Percentiles rank a stretch among this genome's conserved stretches.
phyloP scores from a whole-genome alignment of 768 basidiomycete species.

The Suillus placidus region DNA sequence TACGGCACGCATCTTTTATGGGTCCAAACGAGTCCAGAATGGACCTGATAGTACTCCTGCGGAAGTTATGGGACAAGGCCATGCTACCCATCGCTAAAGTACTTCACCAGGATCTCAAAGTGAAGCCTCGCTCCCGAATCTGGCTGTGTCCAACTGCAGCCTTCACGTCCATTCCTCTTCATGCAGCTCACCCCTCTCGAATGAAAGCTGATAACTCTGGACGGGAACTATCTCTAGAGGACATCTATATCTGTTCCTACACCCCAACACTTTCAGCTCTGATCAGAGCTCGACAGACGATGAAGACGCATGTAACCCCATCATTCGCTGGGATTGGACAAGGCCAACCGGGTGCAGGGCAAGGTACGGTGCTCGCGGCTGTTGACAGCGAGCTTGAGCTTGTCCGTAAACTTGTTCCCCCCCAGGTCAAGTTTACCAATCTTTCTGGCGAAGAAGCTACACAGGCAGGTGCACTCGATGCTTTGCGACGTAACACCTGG shows the following conservation, averaged over 20 bases:
- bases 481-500: not conserved
- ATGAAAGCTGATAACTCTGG: not conserved
- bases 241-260: not conserved
- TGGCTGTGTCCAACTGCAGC: not conserved
- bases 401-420: not conserved
- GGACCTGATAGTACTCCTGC: not conserved
- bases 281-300: not conserved
- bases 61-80: not conserved
- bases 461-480: not conserved
- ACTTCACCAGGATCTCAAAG: not conserved
- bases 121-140: not conserved
- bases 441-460: too few relatives aligned
- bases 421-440: not conserved
- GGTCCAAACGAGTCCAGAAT: not conserved
- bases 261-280: not conserved
- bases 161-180: not conserved
- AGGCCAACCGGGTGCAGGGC: not conserved
- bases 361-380: not conserved
- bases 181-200: not conserved
- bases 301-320: not conserved
- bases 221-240: not conserved
- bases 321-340: not conserved
- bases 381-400: not conserved
- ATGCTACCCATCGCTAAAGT: not conserved
- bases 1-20: too few relatives aligned